phyloP scores from a whole-genome alignment of 306 rosid genomes.

The Quillaja saponaria region DNA sequence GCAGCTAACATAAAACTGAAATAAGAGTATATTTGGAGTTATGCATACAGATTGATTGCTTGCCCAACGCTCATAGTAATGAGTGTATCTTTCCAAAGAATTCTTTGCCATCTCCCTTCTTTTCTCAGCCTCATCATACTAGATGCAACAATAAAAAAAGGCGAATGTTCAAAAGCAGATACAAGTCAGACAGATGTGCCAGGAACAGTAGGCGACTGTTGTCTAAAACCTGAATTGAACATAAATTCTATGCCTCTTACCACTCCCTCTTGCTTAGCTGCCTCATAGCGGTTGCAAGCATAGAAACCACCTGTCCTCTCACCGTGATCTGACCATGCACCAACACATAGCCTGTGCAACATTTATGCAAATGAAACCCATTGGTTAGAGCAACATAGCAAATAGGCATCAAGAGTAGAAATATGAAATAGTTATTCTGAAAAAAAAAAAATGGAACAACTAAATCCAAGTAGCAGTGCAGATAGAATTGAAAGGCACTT shows the following conservation, averaged over 20 bases:
- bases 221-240: slow-evolving; percentile 21
- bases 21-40: slow-evolving; percentile 19
- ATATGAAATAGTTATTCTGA: neutral
- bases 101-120: slow-evolving; percentile 97
- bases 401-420: neutral
- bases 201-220: slow-evolving; percentile 4
- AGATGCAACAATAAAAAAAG: slow-evolving; percentile 19
- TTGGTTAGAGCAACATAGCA: too few species aligned
- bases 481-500: too few species aligned
- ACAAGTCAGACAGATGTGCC: neutral
- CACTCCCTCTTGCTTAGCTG: slow-evolving; percentile 68
- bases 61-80: slow-evolving; percentile 98
- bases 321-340: slow-evolving; percentile 71
- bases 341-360: slow-evolving; percentile 63
- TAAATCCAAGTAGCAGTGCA: too few species aligned
- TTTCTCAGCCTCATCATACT: slow-evolving; percentile 71
- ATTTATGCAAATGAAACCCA: too few species aligned
- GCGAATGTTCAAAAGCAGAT: slow-evolving; percentile 17
- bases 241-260: slow-evolving; percentile 28
- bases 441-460: too few species aligned
- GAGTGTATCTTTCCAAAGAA: slow-evolving; percentile 92
- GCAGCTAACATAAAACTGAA: slow-evolving; percentile 2
- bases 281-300: slow-evolving; percentile 68
- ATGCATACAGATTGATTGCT: slow-evolving; percentile 86
- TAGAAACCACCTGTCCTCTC: slow-evolving; percentile 68